These are phyloP conservation scores for Lactarius quietus DNA, from an alignment of 768 basidiomycete species.

Conservation along the genomic window DNA sequence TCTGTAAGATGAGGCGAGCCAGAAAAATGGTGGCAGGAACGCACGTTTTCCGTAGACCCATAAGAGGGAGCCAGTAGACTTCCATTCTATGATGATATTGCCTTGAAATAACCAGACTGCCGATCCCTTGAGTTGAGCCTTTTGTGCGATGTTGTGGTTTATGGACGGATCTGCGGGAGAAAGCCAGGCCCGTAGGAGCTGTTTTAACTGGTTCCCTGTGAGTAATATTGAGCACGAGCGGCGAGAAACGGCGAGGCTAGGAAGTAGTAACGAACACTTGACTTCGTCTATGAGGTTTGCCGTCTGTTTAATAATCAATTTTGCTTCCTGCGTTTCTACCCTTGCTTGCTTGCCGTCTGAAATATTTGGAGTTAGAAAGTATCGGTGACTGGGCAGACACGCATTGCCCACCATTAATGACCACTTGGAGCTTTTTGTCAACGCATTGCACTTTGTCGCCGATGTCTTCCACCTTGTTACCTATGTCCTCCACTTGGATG, in stretches of 20 bases:
- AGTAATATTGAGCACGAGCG: background rate
- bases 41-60: background rate
- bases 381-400: too few species aligned
- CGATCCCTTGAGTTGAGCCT: background rate
- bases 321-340: background rate
- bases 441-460: too few species aligned
- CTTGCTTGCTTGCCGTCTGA: too few species aligned
- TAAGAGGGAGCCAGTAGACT: background rate
- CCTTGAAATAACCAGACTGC: background rate
- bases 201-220: background rate
- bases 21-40: background rate
- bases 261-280: background rate
- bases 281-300: background rate
- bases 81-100: background rate
- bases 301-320: background rate
- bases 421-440: too few species aligned
- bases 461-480: background rate
- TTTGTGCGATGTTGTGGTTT: background rate
- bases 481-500: too few species aligned
- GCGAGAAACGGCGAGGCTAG: background rate
- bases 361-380: too few species aligned
- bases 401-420: too few species aligned
- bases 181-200: background rate
- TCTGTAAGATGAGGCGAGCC: background rate
- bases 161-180: background rate